Evolutionary conservation across 2,329 filamentous ascomycete genomes (phyloP).

Genomic region (Helminthosporium solani): DNA sequence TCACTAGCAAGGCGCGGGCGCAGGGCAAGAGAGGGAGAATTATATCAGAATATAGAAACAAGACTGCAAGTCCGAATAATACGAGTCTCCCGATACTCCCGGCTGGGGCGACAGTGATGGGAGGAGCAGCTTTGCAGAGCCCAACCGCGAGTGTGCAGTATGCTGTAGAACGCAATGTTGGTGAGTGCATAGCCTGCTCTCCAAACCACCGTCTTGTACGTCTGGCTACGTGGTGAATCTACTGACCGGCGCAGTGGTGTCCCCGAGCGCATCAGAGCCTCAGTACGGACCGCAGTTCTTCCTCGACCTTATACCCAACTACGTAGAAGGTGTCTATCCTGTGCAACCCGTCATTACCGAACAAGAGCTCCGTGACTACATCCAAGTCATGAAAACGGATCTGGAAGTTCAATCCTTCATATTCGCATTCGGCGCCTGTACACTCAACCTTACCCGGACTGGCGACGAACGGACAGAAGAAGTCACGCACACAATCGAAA

Average conservation of each 20-base stretch:
- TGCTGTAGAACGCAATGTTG: slow-evolving; percentile 15
- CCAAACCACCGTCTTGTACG: slow-evolving; percentile 10
- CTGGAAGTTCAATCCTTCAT: slow-evolving; percentile 46
- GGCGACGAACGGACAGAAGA: slow-evolving; percentile 34
- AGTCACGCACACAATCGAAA: slow-evolving; percentile 34
- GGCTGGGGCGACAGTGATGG: slow-evolving; percentile 12
- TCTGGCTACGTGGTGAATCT: not conserved
- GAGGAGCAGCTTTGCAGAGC: slow-evolving; percentile 10
- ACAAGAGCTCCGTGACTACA: slow-evolving; percentile 41
- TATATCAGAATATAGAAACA: slow-evolving; percentile 45
- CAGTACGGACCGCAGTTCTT: slow-evolving; percentile 35
- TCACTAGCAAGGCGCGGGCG: slow-evolving; percentile 40
- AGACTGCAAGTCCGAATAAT: slow-evolving; percentile 20
- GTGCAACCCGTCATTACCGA: slow-evolving; percentile 50
- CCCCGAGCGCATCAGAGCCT: not conserved
- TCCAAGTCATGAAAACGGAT: slow-evolving; percentile 42
- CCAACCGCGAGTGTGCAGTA: slow-evolving; percentile 16
- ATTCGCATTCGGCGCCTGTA: slow-evolving; percentile 49
- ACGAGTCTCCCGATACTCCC: slow-evolving; percentile 29
- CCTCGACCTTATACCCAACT: slow-evolving; percentile 47
- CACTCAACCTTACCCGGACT: slow-evolving; percentile 46
- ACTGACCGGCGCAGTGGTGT: slow-evolving; percentile 4
- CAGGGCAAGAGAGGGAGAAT: slow-evolving; percentile 44
- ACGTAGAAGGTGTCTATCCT: slow-evolving; percentile 49
- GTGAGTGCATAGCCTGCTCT: slow-evolving; percentile 12